A percentile compares a stretch with the other conserved stretches of the same genome.
Evolutionary conservation across 208 protist species (phyloP).

Genomic region (Leishmania mexicana): DNA sequence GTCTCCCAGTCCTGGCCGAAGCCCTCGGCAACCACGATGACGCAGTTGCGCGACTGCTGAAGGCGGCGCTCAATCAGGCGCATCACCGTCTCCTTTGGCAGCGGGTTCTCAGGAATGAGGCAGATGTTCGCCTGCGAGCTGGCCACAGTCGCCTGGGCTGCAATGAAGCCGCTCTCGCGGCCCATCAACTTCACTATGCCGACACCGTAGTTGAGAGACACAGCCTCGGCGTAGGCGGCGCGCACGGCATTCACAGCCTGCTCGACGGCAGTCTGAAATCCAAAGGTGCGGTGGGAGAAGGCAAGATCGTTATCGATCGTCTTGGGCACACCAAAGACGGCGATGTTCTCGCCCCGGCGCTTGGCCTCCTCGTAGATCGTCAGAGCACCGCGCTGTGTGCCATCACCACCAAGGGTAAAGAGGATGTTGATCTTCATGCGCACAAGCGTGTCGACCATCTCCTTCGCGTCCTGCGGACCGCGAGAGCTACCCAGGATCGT

Average conservation of each 20-base stretch:
- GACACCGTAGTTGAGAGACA: slow-evolving; percentile 89
- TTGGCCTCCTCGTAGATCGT: slow-evolving; percentile 84
- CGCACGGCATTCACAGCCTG: slow-evolving; percentile 86
- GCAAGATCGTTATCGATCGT: slow-evolving; percentile 97
- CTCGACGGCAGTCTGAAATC: slow-evolving; percentile 95
- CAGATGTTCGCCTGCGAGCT: slow-evolving; percentile 92
- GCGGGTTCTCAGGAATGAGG: slow-evolving; percentile 91
- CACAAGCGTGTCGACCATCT: slow-evolving; percentile 93
- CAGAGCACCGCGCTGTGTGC: slow-evolving; percentile 92
- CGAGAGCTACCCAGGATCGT: slow-evolving; percentile 93
- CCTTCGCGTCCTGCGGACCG: slow-evolving; percentile 82
- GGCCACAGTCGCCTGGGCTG: slow-evolving; percentile 90
- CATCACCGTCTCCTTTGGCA: slow-evolving; percentile 86
- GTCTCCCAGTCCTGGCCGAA: slow-evolving; percentile 90
- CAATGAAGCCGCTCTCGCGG: slow-evolving; percentile 94
- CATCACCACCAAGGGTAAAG: slow-evolving; percentile 95
- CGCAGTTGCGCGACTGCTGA: slow-evolving; percentile 70
- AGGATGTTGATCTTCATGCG: slow-evolving; percentile 89
- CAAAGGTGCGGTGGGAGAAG: slow-evolving; percentile 95
- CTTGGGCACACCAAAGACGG: slow-evolving; percentile 95
- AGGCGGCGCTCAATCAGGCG: slow-evolving; percentile 86
- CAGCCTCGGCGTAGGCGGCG: slow-evolving; percentile 92
- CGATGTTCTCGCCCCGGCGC: slow-evolving; percentile 80
- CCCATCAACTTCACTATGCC: slow-evolving; percentile 97
- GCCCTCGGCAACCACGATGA: slow-evolving; percentile 96